phyloP scores from a whole-genome alignment of 2,329 filamentous ascomycete species.

The Huntiella bhutanensis region DNA sequence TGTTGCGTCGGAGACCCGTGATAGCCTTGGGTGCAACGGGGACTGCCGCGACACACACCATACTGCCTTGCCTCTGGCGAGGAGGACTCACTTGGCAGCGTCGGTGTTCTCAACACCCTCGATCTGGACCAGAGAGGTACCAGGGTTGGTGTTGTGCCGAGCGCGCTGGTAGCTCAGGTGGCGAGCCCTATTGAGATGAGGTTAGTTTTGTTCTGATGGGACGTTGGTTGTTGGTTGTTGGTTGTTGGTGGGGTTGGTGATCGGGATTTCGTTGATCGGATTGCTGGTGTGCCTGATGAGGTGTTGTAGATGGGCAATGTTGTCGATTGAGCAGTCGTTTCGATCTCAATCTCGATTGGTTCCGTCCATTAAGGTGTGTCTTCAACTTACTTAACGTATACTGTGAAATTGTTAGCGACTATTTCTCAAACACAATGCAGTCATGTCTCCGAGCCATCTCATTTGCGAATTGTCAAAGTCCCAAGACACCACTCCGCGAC shows the following conservation, averaged over 20 bases:
- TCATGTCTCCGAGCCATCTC: too few relatives aligned
- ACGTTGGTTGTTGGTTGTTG: slow-evolving; percentile 1
- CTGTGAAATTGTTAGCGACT: slow-evolving; percentile 22
- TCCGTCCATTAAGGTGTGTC: neutral
- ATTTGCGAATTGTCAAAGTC: too few relatives aligned
- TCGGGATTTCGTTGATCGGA: neutral
- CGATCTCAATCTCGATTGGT: neutral
- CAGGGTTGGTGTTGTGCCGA: slow-evolving; percentile 78
- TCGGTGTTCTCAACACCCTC: slow-evolving; percentile 88
- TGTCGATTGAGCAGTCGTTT: neutral
- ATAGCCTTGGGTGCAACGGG: too few relatives aligned
- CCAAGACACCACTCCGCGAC: too few relatives aligned
- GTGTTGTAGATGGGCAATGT: neutral
- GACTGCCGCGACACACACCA: too few relatives aligned
- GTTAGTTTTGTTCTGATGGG: slow-evolving; percentile 3
- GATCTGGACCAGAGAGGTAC: slow-evolving; percentile 92
- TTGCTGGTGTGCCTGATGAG: neutral
- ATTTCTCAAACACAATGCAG: too few relatives aligned
- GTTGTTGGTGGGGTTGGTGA: slow-evolving; percentile 3
- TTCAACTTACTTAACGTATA: slow-evolving; percentile 73
- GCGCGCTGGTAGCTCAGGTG: slow-evolving; percentile 96
- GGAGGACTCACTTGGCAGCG: slow-evolving; percentile 58
- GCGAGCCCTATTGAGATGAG: slow-evolving; percentile 50
- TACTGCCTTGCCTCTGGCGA: neutral
- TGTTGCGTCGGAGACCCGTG: too few relatives aligned